Conservation (phyloP, 192 early-diverging fungal genomes). For the Backusella morwellensis region DNA sequence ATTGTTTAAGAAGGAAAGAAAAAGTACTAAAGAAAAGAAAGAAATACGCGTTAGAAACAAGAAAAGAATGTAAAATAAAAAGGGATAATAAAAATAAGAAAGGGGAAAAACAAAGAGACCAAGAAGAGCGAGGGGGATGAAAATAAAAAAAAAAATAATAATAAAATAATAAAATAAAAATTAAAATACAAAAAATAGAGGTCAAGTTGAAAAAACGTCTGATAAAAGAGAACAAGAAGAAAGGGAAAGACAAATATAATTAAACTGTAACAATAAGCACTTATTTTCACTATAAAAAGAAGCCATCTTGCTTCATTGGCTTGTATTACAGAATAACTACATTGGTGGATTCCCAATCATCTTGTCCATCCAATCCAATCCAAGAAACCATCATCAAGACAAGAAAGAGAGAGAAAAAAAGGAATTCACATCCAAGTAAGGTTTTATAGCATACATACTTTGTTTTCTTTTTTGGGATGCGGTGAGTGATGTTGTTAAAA, state of each 20-base stretch:
- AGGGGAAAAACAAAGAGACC: not conserved
- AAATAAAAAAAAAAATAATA: not conserved
- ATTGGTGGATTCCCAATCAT: not conserved
- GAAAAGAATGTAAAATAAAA: not conserved
- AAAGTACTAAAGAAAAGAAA: not conserved
- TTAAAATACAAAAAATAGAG: not conserved
- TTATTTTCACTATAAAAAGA: not conserved
- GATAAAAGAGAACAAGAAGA: not conserved
- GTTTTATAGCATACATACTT: not conserved
- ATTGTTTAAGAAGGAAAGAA: conserved; percentile 1
- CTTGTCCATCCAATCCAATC: not conserved
- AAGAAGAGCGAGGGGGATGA: not conserved
- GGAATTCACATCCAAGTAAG: not conserved
- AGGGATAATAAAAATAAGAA: not conserved
- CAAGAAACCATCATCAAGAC: not conserved
- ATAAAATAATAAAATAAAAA: not conserved
- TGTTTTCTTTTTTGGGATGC: not conserved
- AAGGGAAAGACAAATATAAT: not conserved
- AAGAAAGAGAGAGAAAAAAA: not conserved
- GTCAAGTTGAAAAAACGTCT: conserved; percentile 1
- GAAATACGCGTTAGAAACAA: not conserved
- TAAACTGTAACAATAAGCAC: not conserved
- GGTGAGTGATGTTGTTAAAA: not conserved
- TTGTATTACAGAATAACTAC: not conserved
- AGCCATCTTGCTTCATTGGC: not conserved